Conservation (phyloP, 305 asterid genomes). For the Fraxinus greggii region DNA sequence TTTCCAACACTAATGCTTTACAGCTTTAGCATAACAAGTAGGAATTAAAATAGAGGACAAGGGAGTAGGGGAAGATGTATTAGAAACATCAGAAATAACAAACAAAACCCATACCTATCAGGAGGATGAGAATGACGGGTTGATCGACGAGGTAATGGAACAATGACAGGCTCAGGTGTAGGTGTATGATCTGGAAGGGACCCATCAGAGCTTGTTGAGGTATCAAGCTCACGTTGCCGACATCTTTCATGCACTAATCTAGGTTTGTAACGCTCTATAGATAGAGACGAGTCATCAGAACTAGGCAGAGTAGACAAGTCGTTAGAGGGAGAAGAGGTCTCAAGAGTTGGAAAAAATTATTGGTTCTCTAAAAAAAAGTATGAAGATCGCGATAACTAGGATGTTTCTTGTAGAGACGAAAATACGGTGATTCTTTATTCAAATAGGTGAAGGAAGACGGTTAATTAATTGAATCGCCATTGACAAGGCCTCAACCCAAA, state of each 20-base stretch:
- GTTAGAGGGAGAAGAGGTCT: too few relatives aligned
- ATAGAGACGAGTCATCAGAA: not conserved
- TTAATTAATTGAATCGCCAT: not conserved
- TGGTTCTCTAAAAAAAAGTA: not conserved
- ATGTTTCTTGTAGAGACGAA: too few relatives aligned
- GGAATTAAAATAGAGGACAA: not conserved
- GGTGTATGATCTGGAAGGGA: not conserved
- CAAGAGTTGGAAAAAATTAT: not conserved
- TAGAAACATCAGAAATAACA: not conserved
- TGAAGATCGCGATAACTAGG: not conserved
- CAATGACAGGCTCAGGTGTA: not conserved
- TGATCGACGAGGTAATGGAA: not conserved
- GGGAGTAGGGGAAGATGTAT: not conserved
- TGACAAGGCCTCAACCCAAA: not conserved
- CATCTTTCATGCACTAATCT: not conserved
- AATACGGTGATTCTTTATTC: not conserved
- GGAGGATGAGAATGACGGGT: not conserved
- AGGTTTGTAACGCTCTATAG: not conserved
- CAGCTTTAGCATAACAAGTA: not conserved
- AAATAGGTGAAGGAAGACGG: not conserved
- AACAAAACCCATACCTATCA: not conserved
- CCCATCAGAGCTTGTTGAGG: not conserved
- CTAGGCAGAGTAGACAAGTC: not conserved
- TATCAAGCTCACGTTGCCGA: not conserved
- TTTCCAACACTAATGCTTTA: not conserved